phyloP scores from a whole-genome alignment of 257 asterid genomes.

The Lithospermum erythrorhizon region DNA sequence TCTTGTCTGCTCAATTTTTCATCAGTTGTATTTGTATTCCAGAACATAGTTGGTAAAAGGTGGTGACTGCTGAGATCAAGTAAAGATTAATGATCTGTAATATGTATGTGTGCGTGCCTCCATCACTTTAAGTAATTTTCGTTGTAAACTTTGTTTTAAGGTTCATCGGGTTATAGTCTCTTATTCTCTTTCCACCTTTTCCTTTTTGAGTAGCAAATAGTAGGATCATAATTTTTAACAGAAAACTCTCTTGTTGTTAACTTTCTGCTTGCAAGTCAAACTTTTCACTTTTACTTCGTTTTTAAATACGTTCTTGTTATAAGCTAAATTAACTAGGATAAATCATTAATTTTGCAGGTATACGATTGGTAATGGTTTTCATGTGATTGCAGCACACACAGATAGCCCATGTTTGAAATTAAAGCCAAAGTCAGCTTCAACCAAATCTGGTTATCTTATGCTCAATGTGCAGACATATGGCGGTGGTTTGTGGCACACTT shows the following conservation, averaged over 20 bases:
- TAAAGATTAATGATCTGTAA: no score
- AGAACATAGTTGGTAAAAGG: no score
- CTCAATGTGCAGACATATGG: slow-evolving; percentile 94
- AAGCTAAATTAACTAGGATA: slow-evolving; percentile 16
- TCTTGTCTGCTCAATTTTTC: slow-evolving; percentile 6
- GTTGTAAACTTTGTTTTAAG: no score
- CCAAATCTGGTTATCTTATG: slow-evolving; percentile 88
- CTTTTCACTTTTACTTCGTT: background rate
- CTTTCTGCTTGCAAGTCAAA: background rate
- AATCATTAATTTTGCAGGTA: slow-evolving; percentile 58
- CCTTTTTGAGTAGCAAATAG: background rate
- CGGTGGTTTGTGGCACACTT: slow-evolving; percentile 96
- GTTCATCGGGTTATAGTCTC: background rate
- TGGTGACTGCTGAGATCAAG: no score
- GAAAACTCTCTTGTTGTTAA: background rate
- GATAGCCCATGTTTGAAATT: slow-evolving; percentile 98
- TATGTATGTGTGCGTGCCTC: no score
- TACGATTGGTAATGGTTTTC: slow-evolving; percentile 76
- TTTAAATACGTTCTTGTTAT: background rate
- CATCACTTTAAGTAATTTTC: no score
- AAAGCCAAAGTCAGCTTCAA: slow-evolving; percentile 86
- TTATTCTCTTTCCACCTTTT: background rate
- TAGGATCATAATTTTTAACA: no score
- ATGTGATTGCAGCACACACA: slow-evolving; percentile 93
- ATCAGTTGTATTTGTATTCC: no score